Evolutionary conservation across 495 filamentous ascomycete species (phyloP).

Genomic region (Aspergillus sclerotioniger): DNA sequence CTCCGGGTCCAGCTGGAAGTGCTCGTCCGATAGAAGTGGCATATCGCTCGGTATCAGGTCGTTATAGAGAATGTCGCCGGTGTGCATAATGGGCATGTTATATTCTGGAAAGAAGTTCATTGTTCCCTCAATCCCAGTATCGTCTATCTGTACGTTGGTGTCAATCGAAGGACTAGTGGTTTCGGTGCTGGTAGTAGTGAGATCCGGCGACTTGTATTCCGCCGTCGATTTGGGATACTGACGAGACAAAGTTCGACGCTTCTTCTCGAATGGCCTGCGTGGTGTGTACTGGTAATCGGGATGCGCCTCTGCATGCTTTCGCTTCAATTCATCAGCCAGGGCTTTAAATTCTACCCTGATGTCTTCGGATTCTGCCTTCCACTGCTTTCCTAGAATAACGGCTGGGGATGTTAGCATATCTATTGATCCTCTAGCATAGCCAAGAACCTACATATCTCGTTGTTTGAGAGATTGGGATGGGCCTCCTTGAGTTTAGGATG

Average conservation of each 20-base stretch:
- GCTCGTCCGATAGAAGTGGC: conserved; percentile 6
- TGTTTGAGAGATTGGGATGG: conserved; percentile 41
- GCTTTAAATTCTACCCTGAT: conserved; percentile 33
- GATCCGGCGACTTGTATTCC: background rate
- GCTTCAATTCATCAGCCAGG: conserved; percentile 38
- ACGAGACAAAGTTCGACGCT: conserved; percentile 32
- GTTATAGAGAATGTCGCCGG: background rate
- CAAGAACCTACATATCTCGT: conserved; percentile 48
- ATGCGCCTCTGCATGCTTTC: conserved; percentile 38
- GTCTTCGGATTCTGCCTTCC: conserved; percentile 35
- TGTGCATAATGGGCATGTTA: background rate
- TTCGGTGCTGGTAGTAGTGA: background rate
- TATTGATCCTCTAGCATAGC: background rate
- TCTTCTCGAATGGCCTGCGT: conserved; percentile 47
- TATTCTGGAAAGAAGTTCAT: background rate
- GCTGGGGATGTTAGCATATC: conserved; percentile 34
- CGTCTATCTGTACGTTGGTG: conserved; percentile 1
- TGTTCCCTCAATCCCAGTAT: background rate
- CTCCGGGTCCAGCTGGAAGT: conserved; percentile 12
- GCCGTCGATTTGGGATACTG: conserved; percentile 9
- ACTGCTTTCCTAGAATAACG: conserved; percentile 41
- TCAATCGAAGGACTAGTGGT: background rate
- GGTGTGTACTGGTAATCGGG: conserved; percentile 51
- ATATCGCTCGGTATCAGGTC: background rate
- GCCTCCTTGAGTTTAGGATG: conserved; percentile 33